Conservation (phyloP, 495 filamentous ascomycete species). For the Aspergillus bertholletiae region DNA sequence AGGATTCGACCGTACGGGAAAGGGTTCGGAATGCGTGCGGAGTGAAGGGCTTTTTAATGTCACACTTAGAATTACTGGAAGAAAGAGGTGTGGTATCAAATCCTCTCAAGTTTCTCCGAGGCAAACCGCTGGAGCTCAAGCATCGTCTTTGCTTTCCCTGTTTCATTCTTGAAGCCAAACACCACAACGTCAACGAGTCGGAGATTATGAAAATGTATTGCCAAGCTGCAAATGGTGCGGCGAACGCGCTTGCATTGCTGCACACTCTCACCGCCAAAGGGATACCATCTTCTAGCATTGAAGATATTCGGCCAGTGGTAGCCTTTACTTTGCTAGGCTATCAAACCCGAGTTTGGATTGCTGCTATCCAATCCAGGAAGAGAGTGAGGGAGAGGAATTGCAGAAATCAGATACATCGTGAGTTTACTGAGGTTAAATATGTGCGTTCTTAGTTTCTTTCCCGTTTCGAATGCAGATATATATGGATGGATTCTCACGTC, state of each 20-base stretch:
- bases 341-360: conserved; percentile 3
- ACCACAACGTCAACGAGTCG: neutral
- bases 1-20: neutral
- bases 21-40: too few relatives aligned
- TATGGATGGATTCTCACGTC: neutral
- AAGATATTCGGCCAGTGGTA: neutral
- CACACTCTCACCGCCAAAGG: neutral
- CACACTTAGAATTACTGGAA: too few relatives aligned
- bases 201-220: neutral
- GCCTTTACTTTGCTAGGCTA: conserved; percentile 4
- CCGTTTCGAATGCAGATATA: neutral
- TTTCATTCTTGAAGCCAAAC: conserved; percentile 1
- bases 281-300: neutral
- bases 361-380: neutral
- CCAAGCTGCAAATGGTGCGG: conserved; percentile 2
- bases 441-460: neutral
- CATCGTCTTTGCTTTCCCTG: conserved; percentile 1
- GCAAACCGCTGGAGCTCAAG: neutral
- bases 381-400: too few relatives aligned
- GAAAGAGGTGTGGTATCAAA: neutral
- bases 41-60: neutral
- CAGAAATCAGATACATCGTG: neutral
- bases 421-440: conserved; percentile 7
- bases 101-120: neutral
- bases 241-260: conserved; percentile 1